A percentile compares a stretch with the other conserved stretches of the same genome.
Conservation (phyloP, 2,329 filamentous ascomycete species). For the Fonsecaea nubica region DNA sequence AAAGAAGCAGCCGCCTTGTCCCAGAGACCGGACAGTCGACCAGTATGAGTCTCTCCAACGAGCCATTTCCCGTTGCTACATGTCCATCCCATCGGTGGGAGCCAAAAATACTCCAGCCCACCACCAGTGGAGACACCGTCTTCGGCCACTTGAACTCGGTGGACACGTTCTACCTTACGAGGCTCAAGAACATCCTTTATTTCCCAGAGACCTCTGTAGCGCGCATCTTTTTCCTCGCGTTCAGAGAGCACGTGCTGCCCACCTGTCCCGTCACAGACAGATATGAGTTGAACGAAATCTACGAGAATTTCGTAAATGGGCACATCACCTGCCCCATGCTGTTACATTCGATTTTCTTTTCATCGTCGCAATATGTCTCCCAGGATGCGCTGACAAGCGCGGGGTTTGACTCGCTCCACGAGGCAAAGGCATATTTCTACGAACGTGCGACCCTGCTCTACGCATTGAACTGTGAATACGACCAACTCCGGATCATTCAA, state of each 20-base stretch:
- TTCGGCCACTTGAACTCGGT: background rate
- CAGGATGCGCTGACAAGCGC: background rate
- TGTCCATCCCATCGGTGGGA: background rate
- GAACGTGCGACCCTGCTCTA: conserved; percentile 4
- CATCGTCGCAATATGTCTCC: background rate
- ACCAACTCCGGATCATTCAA: conserved; percentile 2
- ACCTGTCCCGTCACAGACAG: conserved; percentile 2
- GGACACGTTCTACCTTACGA: background rate
- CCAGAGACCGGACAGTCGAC: background rate
- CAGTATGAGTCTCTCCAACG: background rate
- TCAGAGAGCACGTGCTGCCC: conserved; percentile 1
- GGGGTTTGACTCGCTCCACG: background rate
- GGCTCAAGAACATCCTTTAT: background rate
- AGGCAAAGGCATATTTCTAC: conserved; percentile 7
- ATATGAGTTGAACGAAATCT: background rate
- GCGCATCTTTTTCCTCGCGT: background rate
- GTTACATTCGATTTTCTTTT: background rate
- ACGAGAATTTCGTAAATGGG: background rate
- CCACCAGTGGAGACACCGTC: background rate
- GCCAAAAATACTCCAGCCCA: background rate
- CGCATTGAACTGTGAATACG: conserved; percentile 8
- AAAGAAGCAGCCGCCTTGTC: background rate
- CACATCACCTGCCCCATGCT: background rate
- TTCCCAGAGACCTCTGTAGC: conserved; percentile 1
- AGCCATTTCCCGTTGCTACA: background rate